Base-by-base conservation (phyloP, 306 rosid genomes). In the Cicer judaicum region DNA sequence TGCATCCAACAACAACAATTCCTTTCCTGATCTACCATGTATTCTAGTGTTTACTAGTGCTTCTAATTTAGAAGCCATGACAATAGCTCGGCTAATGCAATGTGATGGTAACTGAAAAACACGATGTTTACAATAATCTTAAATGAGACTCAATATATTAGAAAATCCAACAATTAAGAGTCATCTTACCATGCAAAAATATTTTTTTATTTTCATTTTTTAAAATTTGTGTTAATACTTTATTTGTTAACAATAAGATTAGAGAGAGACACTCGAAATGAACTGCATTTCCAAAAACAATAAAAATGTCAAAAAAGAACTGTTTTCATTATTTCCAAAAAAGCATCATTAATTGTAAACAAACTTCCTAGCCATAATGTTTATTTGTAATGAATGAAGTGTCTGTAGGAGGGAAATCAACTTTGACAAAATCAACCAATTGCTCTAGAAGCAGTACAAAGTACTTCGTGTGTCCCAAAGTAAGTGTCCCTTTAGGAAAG, bases 41-140 rank as follows among this genome's bases (percentile, higher is more conserved):
- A 72, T 68, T 87, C 91, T 84, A 56, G 63, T 81, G 79, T 79
- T 83, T 70, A 85, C 89, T n/a, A 84, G 46, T 24, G 72, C 88
- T 81, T 94, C 97, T 66, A 92, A 70, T 82, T 84, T 83, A 59
- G 89, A 80, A 78, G 96, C 97, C 97, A 94, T 93, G 49, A 67
- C 41, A 53, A 83, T 81, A 56, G 92, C 98, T 73, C 88, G 90
- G 40, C 86, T 77, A 56, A 94, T 74, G 81, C 97, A 90, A 2
- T 81, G 67, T 48, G 88, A 64, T 12, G 98, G 98, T 65, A 91
- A 56, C 98, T 94, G 90, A 82, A 83, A 79, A 73, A 10, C 46
- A 72, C 11, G 78, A 56, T 56, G 65, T 61, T 74, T 14, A 19
- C 75, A 64, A 64, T 49, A 53, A 34, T 65, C 38, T 73, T 34